Base-by-base conservation (phyloP, 2,329 filamentous ascomycete species). In the Fusarium concolor region DNA sequence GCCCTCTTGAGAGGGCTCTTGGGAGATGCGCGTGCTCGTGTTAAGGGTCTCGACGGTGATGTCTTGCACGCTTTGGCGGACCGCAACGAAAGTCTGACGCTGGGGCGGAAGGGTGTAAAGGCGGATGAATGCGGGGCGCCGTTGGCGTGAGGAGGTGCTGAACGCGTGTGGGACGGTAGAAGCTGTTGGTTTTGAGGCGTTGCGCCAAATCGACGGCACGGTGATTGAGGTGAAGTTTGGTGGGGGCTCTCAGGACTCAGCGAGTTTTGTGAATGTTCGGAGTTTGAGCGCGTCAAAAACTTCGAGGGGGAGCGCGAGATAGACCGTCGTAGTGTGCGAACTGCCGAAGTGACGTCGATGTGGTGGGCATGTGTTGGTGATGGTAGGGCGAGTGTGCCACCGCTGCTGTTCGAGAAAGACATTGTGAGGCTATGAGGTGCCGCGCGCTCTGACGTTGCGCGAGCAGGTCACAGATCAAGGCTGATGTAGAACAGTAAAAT, bases 291-390 rank as follows among this genome's bases (percentile, higher is more conserved):
- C 50, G 79, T 77, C 35, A 96, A 82, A 57, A 96, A 95, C 78
- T 96, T 97, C 31, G 95, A 97, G 12, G 95, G 95, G n/a, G 95
- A 97, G 73, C 94, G 88, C 58, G 94, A 97, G 67, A 97, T 85
- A 26, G 95, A 97, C 72, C 93, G 92, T 69, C 94, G 88, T 60
- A 97, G 84, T 74, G 93, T 92, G 76, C 93, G 88, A 67, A 97
- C 92, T 61, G 92, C 90, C 50, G 92, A 89, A 65, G 92, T 90
- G 68, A 93, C 89, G 82, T 97, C 92, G 74, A 95, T 91, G 79
- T 92, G 90, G 78, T 93, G 92, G 65, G 89, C 88, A 74, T 92
- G 90, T 46, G 92, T 95, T 60, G 95, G 94, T 65, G 94, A 97
- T 68, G 93, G 90, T 73, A 97, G 85, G 75, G 96, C 93, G 74